These are phyloP conservation scores for Magnusiomyces paraingens DNA, from an alignment of 1,139 yeast genomes.

Conservation along the genomic window DNA sequence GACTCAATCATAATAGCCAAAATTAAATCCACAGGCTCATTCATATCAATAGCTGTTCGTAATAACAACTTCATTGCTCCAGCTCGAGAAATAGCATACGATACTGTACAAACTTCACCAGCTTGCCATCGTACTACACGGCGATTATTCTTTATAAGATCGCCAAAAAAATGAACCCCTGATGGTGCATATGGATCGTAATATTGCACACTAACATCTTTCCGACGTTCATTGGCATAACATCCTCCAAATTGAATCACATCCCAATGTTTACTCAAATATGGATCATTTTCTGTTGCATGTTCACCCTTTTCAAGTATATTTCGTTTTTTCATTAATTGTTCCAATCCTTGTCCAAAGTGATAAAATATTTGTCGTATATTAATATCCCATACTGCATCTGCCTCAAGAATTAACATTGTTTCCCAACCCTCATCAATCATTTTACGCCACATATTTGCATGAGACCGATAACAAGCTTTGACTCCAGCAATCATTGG, in stretches of 20 bases:
- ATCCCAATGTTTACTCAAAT: conserved; percentile 11
- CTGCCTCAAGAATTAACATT: conserved; percentile 17
- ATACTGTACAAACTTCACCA: not conserved
- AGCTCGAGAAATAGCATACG: not conserved
- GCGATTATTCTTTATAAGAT: not conserved
- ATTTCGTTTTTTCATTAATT: not conserved
- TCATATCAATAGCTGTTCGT: not conserved
- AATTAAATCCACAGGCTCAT: not conserved
- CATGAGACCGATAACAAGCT: conserved; percentile 5
- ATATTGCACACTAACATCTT: not conserved
- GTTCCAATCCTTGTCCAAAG: conserved; percentile 14
- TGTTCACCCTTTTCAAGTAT: not conserved
- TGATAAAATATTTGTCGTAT: conserved; percentile 12
- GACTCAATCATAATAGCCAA: not conserved
- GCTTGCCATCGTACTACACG: not conserved
- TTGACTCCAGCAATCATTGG: conserved; percentile 1
- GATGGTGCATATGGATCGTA: not conserved
- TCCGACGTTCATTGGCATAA: not conserved
- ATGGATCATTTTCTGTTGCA: conserved; percentile 9
- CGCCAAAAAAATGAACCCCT: not conserved
- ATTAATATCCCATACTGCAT: conserved; percentile 18
- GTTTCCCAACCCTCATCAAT: not conserved
- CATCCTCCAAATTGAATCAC: conserved; percentile 12
- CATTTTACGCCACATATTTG: conserved; percentile 7
- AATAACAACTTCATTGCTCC: conserved; percentile 1